Percentiles rank a stretch among this genome's conserved stretches.
These are phyloP conservation scores for Kurtzmaniella fragi DNA, from an alignment of 805 yeast genomes.

Conservation along the genomic window DNA sequence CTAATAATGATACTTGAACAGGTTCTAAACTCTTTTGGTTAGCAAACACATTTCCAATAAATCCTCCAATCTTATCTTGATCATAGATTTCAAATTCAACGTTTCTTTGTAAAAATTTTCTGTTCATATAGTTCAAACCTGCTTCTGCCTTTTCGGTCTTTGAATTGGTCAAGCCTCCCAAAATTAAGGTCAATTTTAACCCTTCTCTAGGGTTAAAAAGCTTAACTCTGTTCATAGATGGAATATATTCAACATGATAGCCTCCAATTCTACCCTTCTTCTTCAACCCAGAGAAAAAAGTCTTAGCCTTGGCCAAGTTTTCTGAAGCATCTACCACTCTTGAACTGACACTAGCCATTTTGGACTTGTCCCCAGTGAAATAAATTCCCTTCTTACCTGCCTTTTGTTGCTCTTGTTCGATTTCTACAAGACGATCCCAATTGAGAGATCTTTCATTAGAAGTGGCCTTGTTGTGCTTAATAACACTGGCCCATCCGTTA, in stretches of 20 bases:
- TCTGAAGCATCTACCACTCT: constrained; percentile 79
- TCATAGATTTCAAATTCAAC: constrained; percentile 65
- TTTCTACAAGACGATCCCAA: constrained; percentile 74
- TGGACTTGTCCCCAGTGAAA: constrained; percentile 33
- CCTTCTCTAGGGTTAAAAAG: constrained; percentile 69
- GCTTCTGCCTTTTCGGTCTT: constrained; percentile 36
- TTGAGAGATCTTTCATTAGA: constrained; percentile 59
- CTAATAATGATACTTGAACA: constrained; percentile 52
- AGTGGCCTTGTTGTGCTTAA: constrained; percentile 71
- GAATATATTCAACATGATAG: constrained; percentile 62
- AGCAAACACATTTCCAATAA: constrained; percentile 64
- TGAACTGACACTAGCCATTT: constrained; percentile 50
- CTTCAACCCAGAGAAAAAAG: constrained; percentile 65
- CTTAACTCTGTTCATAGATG: constrained; percentile 63
- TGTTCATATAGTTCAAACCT: constrained; percentile 51
- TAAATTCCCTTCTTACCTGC: constrained; percentile 57
- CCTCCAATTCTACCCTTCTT: constrained; percentile 60
- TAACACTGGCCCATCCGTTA: constrained; percentile 71
- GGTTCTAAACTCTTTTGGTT: constrained; percentile 46
- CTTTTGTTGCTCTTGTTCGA: constrained; percentile 56
- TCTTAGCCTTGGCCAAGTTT: constrained; percentile 62
- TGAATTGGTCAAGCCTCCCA: constrained; percentile 63
- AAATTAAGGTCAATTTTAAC: constrained; percentile 58
- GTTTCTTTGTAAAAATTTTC: constrained; percentile 63
- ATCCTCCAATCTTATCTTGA: constrained; percentile 75